phyloP scores from a whole-genome alignment of 2,329 filamentous ascomycete species.

The Colletotrichum spinosum region DNA sequence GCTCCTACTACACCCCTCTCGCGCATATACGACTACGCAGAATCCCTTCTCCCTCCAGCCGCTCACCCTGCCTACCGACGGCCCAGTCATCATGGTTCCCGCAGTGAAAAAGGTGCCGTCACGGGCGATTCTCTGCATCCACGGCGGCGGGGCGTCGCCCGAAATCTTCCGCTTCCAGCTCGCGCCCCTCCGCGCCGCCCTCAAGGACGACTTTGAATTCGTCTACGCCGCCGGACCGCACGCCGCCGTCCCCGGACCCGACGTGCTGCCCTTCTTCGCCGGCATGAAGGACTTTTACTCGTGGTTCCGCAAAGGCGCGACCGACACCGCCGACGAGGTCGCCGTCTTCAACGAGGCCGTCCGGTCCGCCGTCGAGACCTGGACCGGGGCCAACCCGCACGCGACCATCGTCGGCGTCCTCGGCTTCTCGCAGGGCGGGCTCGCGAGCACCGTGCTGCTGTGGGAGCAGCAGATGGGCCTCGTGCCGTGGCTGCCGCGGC shows the following conservation, averaged over 20 bases:
- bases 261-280: constrained; percentile 6
- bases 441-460: neutral
- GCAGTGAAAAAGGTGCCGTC: constrained; percentile 1
- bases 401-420: neutral
- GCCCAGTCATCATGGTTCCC: too few relatives aligned
- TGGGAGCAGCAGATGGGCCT: constrained; percentile 2
- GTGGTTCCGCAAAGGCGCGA: neutral
- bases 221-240: neutral
- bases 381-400: neutral
- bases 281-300: constrained; percentile 1
- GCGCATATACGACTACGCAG: too few relatives aligned
- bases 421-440: constrained; percentile 8
- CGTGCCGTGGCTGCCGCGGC: neutral
- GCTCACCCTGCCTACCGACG: too few relatives aligned
- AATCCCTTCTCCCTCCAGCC: too few relatives aligned
- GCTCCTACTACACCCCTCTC: too few relatives aligned
- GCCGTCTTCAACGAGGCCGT: neutral
- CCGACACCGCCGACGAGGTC: neutral
- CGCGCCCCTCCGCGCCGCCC: neutral
- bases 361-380: neutral
- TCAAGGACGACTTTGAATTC: neutral
- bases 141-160: neutral
- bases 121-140: constrained; percentile 4
- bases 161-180: constrained; percentile 1
- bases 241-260: neutral